A percentile compares a stretch with the other conserved stretches of the same genome.
Conservation (phyloP, 164 flowering plant species). For the Magnolia officinalis region DNA sequence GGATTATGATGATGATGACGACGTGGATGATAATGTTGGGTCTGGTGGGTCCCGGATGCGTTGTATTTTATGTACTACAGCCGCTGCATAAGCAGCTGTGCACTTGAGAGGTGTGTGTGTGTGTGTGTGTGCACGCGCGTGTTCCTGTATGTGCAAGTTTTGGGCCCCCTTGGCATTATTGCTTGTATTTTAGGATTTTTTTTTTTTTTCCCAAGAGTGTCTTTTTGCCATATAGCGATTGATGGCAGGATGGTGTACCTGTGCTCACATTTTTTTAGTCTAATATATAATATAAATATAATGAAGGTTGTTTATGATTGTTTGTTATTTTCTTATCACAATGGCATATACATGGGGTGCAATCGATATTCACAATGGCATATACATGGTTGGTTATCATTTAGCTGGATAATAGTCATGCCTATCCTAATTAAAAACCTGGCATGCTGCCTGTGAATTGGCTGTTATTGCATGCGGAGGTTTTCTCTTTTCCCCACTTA, state of each 20-base stretch:
- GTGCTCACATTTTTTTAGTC: background rate
- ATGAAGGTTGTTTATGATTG: background rate
- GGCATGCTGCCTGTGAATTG: too few species aligned
- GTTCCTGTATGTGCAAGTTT: background rate
- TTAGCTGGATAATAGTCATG: too few species aligned
- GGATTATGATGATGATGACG: slow-evolving; percentile 34
- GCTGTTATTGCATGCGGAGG: too few species aligned
- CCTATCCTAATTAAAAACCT: too few species aligned
- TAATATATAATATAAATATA: background rate
- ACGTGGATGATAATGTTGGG: slow-evolving; percentile 31
- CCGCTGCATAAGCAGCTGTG: slow-evolving; percentile 30
- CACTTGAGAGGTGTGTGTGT: background rate
- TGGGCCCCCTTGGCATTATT: slow-evolving; percentile 2
- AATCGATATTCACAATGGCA: too few species aligned
- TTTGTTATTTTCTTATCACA: too few species aligned
- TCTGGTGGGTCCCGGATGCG: slow-evolving; percentile 51
- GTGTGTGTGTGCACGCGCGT: background rate
- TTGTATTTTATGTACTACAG: slow-evolving; percentile 94
- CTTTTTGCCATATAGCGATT: background rate
- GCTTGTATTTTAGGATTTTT: background rate
- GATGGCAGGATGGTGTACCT: background rate
- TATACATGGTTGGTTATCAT: too few species aligned
- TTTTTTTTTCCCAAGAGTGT: background rate
- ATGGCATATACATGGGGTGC: too few species aligned
- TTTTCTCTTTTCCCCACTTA: too few species aligned